Evolutionary conservation across 2,329 filamentous ascomycete genomes (phyloP), one percentile per base, ranked within the genome.

Genomic region (Colletotrichum lupini): DNA sequence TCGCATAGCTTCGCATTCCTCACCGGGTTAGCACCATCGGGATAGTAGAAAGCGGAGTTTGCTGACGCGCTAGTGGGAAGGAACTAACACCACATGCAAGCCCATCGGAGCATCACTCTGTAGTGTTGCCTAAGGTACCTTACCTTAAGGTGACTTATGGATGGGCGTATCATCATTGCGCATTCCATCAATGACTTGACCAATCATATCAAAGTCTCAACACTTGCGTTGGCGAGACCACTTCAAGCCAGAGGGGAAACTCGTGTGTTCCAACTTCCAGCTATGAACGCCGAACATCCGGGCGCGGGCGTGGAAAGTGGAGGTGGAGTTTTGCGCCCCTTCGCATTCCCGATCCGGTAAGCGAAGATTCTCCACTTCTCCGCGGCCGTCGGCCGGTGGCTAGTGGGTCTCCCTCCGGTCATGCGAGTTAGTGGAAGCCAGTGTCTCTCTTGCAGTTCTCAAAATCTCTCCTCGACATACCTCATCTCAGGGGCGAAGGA

Each of bases 321-420:
- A 12, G 59, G 16, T 12, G 16, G 12, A 42, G 3, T 35, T 12
- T 22, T 12, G 19, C 37, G 14, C 5, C 11, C 26, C 8, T 37
- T 73, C 70, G 70, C 59, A 69, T 73, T 73, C 70, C 70, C 32
- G 28, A 69, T 64, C 3, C 22, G 59, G 70, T 49, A 37, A 69
- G 30, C 70, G 70, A 64, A 12, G 9, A 5, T 32, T 24, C 26
- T 37, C 69, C 69, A 64, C 42, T 49, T 49, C 19, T 22, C 42
- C 14, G 1, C 11, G 32, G 32, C 16, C 49, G n/a, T 22, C 37
- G 42, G 30, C 30, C 42, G 42, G 7, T 46, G 42, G 30, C 3
- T 32, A 49, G 19, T 49, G 42, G 7, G 42, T 3, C 42, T 49
- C 14, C 19, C 3, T 8, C 19, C 42, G 8, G 32, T 35, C 32